Base-by-base conservation (phyloP, 257 asterid genomes). In the Gentiana dahurica region DNA sequence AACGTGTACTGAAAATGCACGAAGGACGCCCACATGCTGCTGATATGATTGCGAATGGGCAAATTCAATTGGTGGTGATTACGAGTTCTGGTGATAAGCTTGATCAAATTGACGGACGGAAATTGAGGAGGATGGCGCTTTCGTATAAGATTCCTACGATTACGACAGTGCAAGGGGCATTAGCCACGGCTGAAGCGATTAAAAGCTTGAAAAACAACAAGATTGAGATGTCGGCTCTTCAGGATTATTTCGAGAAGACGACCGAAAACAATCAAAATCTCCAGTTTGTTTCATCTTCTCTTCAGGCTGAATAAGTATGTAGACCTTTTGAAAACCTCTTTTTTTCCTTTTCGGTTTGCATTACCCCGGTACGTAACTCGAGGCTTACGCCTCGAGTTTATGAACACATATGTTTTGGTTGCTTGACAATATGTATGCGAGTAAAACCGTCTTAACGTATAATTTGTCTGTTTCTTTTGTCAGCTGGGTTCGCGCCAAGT, bases 1-100 rank as follows among this genome's bases (percentile, higher is more conserved):
- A 83, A 53, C 75, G 85, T 2, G 99, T 88, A 54, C 77, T 92
- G 76, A 92, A 92, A 72, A 77, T 92, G 91, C 95, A 88, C 39
- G 99, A 92, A 47, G 99, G 99, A 6, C 65, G 97, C 60, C 99
- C 97, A 10, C 91, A 92, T 59, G 87, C 95, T 0, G 95, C 81
- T 1, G 97, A 88, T 60, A 79, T 92, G 94, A 72, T 92, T 44
- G 89, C 99, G 2, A 92, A 88, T 12, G 84, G 87, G 55, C 85
- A 81, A 58, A 82, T 92, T 65, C 97, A 88, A 81, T 73, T 92
- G 85, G 84, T 81, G 81, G 95, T 92, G 79, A 86, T 92, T 63
- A 92, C 97, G 2, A 88, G 95, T 65, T 83, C 95, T 0, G 87
- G 95, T 4, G 97, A 92, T 49, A 73, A 78, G 44, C 79, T 81